Evolutionary conservation across 768 basidiomycete species (phyloP).

Genomic region (Lactarius trivialis): DNA sequence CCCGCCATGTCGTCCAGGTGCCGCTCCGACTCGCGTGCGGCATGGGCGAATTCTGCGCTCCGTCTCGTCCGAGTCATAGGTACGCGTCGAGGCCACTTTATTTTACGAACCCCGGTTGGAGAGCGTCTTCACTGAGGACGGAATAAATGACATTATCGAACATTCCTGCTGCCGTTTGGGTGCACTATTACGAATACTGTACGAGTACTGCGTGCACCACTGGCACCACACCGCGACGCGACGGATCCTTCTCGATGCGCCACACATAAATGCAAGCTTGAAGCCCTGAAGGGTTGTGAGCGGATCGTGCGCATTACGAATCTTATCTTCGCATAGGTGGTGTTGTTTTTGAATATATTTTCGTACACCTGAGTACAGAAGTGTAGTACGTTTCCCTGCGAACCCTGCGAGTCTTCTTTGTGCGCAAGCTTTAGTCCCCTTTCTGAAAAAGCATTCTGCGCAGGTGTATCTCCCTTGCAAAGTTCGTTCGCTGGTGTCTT

Average conservation of each 20-base stretch:
- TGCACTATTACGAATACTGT: constrained; percentile 40
- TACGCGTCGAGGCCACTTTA: constrained; percentile 14
- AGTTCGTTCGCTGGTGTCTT: constrained; percentile 35
- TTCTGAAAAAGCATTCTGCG: no score
- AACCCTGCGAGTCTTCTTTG: no score
- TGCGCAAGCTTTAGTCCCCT: no score
- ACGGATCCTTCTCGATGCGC: constrained; percentile 36
- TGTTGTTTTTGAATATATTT: no score
- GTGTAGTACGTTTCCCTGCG: no score
- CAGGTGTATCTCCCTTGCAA: constrained; percentile 35
- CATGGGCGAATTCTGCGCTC: constrained; percentile 37
- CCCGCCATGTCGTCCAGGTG: constrained; percentile 33
- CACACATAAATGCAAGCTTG: no score
- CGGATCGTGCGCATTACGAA: constrained; percentile 43
- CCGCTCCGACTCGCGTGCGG: constrained; percentile 33
- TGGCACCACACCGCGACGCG: constrained; percentile 38
- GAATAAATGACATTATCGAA: no score
- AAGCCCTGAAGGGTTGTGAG: constrained; percentile 31
- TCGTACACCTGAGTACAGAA: no score
- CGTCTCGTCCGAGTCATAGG: constrained; percentile 44
- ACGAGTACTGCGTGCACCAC: constrained; percentile 30
- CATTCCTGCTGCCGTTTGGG: constrained; percentile 37
- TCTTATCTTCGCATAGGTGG: no score
- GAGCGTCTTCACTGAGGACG: no score
- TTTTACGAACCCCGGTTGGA: no score